Conservation (phyloP, 768 basidiomycete genomes). For the Daedaleopsis sinensis region DNA sequence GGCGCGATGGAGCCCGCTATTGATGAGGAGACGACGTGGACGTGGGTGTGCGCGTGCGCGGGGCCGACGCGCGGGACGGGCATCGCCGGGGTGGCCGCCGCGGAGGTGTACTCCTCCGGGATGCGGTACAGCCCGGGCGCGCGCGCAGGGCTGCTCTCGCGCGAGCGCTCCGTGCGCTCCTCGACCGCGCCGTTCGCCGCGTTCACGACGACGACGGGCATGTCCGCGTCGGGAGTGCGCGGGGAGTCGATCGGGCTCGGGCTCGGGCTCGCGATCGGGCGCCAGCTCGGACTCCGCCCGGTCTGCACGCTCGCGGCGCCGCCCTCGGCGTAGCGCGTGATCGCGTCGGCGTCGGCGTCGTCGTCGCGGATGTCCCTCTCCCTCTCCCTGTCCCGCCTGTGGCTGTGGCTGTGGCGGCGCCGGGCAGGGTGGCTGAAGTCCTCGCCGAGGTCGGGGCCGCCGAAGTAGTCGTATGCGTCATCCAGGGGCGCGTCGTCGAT, state of each 20-base stretch:
- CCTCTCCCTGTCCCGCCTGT: constrained; percentile 10
- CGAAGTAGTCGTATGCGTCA: constrained; percentile 62
- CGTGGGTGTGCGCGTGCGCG: constrained; percentile 38
- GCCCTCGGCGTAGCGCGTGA: constrained; percentile 26
- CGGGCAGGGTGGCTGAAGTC: constrained; percentile 37
- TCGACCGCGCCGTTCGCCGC: constrained; percentile 35
- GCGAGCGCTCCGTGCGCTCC: constrained; percentile 35
- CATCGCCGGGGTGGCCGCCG: constrained; percentile 21
- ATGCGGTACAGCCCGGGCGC: neutral
- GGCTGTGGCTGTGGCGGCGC: constrained; percentile 8
- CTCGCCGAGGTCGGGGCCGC: constrained; percentile 57
- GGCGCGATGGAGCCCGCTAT: constrained; percentile 11
- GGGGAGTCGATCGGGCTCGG: constrained; percentile 15
- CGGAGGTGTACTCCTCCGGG: constrained; percentile 2
- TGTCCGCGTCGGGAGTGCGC: constrained; percentile 5
- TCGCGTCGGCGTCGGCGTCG: constrained; percentile 7
- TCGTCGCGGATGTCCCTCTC: constrained; percentile 20
- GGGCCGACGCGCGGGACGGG: constrained; percentile 29
- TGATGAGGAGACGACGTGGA: constrained; percentile 32
- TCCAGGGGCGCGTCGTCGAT: constrained; percentile 39
- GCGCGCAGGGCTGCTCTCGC: constrained; percentile 21
- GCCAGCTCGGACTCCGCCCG: constrained; percentile 27
- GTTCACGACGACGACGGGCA: constrained; percentile 39
- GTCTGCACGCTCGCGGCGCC: constrained; percentile 27
- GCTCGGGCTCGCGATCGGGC: neutral